Evolutionary conservation across 176 grass and related monocot genomes (phyloP).

Genomic region (Carex myosuroides): DNA sequence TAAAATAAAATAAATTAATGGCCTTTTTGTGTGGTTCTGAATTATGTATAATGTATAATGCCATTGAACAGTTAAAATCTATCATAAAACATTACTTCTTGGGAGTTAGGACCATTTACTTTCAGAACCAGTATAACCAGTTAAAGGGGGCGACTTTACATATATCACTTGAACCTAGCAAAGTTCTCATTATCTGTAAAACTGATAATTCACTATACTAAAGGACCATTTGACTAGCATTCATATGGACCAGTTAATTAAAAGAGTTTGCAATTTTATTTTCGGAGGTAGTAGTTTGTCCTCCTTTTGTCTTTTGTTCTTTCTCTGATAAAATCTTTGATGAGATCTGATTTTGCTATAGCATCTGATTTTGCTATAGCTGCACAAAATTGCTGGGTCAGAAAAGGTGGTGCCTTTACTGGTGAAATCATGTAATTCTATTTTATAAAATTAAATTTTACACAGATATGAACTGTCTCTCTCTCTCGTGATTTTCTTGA

Average conservation of each 20-base stretch:
- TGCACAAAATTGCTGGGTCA: conserved; percentile 85
- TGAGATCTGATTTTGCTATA: conserved; percentile 62
- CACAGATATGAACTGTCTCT: not conserved
- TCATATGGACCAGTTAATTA: not conserved
- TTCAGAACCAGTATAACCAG: not conserved
- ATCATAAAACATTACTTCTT: not conserved
- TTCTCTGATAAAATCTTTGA: conserved; percentile 44
- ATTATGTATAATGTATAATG: not conserved
- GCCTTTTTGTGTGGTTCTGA: not conserved
- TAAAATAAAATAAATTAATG: too few relatives aligned
- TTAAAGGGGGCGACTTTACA: not conserved
- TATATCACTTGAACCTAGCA: not conserved
- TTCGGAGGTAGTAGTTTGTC: conserved; percentile 86
- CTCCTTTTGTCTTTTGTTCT: conserved; percentile 75
- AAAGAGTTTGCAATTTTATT: not conserved
- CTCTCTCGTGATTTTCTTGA: not conserved
- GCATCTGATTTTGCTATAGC: conserved; percentile 68
- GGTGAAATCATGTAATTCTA: conserved; percentile 76
- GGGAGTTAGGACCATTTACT: not conserved
- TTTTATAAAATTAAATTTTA: not conserved
- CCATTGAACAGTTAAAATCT: not conserved
- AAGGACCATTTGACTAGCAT: not conserved
- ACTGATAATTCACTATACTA: not conserved
- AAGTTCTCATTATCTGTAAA: not conserved
- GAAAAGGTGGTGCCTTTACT: conserved; percentile 79